Conservation (phyloP, 164 flowering plant genomes). For the Akebia trifoliata region DNA sequence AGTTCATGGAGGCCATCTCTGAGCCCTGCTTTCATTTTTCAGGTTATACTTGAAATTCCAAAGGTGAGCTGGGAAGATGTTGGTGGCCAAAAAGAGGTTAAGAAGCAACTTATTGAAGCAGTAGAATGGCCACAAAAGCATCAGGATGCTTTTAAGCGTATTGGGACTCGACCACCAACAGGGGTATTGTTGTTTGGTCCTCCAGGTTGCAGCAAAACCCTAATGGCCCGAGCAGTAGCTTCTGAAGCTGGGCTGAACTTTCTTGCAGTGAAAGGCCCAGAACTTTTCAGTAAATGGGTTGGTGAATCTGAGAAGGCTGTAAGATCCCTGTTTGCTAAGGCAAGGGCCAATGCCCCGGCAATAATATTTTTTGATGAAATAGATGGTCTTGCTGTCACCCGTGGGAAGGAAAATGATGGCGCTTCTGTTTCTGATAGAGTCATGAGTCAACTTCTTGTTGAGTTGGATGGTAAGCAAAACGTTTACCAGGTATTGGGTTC, state of each 20-base stretch:
- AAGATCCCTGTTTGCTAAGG: constrained; percentile 80
- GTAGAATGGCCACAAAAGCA: constrained; percentile 96
- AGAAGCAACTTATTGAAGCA: constrained; percentile 80
- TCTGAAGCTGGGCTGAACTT: constrained; percentile 89
- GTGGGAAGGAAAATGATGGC: constrained; percentile 90
- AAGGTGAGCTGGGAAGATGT: constrained; percentile 93
- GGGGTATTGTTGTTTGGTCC: constrained; percentile 94
- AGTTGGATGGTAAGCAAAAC: constrained; percentile 75
- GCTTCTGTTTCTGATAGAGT: constrained; percentile 91
- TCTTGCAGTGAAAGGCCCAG: constrained; percentile 95
- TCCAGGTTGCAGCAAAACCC: constrained; percentile 99
- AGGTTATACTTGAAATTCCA: constrained; percentile 94
- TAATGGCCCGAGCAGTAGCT: constrained; percentile 96
- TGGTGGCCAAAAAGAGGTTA: constrained; percentile 90
- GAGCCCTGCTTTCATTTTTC: background rate
- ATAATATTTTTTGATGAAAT: constrained; percentile 96
- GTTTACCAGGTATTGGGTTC: background rate
- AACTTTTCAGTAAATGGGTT: constrained; percentile 97
- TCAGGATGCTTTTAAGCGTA: constrained; percentile 68
- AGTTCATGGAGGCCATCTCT: background rate
- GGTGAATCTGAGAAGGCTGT: constrained; percentile 99
- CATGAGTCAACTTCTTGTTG: constrained; percentile 91
- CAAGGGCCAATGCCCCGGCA: constrained; percentile 93
- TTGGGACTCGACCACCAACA: constrained; percentile 83
- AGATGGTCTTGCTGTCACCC: constrained; percentile 81